Evolutionary conservation across 2,329 filamentous ascomycete genomes (phyloP).

Genomic region (Cytospora schulzeri): DNA sequence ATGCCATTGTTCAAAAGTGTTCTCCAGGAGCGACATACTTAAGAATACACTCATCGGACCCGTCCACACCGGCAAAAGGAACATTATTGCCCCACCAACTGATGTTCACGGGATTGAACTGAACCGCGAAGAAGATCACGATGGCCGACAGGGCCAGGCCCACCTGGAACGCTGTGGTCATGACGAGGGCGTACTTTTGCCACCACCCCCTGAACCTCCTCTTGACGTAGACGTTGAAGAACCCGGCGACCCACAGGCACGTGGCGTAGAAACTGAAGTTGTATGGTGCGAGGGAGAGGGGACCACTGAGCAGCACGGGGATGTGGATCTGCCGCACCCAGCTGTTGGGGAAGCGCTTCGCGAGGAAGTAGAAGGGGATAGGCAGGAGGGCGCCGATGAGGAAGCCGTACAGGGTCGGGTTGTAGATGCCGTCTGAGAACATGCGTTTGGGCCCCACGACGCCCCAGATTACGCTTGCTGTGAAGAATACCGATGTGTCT

Average conservation of each 20-base stretch:
- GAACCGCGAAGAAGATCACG: slow-evolving; percentile 56
- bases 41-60: not conserved
- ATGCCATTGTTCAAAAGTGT: not conserved
- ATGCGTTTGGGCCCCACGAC: slow-evolving; percentile 54
- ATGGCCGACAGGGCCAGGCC: slow-evolving; percentile 54
- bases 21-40: not conserved
- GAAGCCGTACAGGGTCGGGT: slow-evolving; percentile 51
- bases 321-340: slow-evolving; percentile 50
- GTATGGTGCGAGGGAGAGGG: slow-evolving; percentile 50
- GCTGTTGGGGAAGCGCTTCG: slow-evolving; percentile 22
- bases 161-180: slow-evolving; percentile 53
- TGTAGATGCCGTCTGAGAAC: slow-evolving; percentile 52
- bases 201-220: slow-evolving; percentile 49
- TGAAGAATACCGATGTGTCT: slow-evolving; percentile 58
- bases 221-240: slow-evolving; percentile 52
- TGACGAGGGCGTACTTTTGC: slow-evolving; percentile 58
- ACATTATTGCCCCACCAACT: slow-evolving; percentile 53
- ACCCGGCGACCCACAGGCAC: slow-evolving; percentile 49
- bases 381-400: slow-evolving; percentile 49
- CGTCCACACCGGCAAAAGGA: not conserved
- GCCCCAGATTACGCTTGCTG: slow-evolving; percentile 57
- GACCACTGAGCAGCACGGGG: slow-evolving; percentile 50
- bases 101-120: slow-evolving; percentile 46
- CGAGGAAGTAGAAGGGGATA: slow-evolving; percentile 23
- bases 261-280: slow-evolving; percentile 47